These are phyloP conservation scores for Galerina sulciceps DNA, from an alignment of 768 basidiomycete species.

Conservation along the genomic window DNA sequence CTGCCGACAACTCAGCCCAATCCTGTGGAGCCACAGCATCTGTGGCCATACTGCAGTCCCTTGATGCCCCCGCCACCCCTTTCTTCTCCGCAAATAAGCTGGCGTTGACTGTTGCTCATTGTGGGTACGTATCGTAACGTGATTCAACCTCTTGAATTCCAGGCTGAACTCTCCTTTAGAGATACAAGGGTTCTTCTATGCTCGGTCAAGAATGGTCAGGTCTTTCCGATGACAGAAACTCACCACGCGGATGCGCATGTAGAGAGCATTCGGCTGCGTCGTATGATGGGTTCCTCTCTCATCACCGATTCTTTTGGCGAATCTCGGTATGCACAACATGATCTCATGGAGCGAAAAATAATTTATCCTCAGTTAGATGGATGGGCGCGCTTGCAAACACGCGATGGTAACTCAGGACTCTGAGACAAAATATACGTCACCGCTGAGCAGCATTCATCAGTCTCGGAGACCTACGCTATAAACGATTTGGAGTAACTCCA, in stretches of 20 bases:
- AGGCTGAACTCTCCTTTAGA: slow-evolving; percentile 41
- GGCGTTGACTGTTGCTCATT: slow-evolving; percentile 88
- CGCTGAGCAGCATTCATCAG: slow-evolving; percentile 39
- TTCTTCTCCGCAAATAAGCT: slow-evolving; percentile 82
- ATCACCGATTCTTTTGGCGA: slow-evolving; percentile 97
- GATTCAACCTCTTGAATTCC: not conserved
- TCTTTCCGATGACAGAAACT: slow-evolving; percentile 88
- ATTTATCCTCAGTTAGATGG: slow-evolving; percentile 58
- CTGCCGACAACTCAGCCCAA: slow-evolving; percentile 69
- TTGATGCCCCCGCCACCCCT: slow-evolving; percentile 78
- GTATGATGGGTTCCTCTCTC: slow-evolving; percentile 88
- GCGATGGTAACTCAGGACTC: slow-evolving; percentile 61
- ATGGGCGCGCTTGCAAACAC: slow-evolving; percentile 96
- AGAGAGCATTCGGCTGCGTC: slow-evolving; percentile 82
- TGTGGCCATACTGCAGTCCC: slow-evolving; percentile 86
- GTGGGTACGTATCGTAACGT: slow-evolving; percentile 59
- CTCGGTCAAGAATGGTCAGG: slow-evolving; percentile 70
- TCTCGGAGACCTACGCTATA: slow-evolving; percentile 88
- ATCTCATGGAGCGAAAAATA: not conserved
- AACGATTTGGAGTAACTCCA: slow-evolving; percentile 89
- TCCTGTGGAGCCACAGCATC: slow-evolving; percentile 91
- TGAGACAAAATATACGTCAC: not conserved
- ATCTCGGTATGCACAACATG: slow-evolving; percentile 57
- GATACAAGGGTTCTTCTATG: slow-evolving; percentile 91
- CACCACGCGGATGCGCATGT: slow-evolving; percentile 94